Conservation (phyloP, 768 basidiomycete genomes). For the Boletus sp. region DNA sequence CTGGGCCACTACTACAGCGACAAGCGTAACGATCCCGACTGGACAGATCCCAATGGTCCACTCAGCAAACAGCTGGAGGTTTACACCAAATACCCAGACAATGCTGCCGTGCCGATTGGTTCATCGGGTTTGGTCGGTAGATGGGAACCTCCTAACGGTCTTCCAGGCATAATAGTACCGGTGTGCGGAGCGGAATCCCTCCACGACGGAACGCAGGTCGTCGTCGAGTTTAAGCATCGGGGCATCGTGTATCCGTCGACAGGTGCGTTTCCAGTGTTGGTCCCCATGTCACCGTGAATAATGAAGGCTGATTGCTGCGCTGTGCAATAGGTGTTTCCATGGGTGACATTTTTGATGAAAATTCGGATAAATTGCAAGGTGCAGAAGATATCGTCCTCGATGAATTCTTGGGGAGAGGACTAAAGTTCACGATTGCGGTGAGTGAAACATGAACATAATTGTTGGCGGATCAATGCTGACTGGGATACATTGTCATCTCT, state of each 20-base stretch:
- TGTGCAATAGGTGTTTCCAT: neutral
- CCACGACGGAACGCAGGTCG: no score
- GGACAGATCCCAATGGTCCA: no score
- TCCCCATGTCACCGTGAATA: no score
- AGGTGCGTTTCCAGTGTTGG: neutral
- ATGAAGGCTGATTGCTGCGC: no score
- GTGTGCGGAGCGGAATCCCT: neutral
- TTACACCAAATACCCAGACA: neutral
- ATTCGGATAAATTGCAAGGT: neutral
- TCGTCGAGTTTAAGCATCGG: conserved; percentile 5
- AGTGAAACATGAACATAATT: neutral
- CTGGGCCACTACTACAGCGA: neutral
- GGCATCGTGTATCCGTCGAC: neutral
- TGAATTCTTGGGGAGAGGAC: no score
- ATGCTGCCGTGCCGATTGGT: neutral
- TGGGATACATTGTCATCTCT: neutral
- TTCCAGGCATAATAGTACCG: neutral
- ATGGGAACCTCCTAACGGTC: neutral
- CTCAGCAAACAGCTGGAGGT: neutral
- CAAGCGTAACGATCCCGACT: no score
- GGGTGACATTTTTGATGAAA: neutral
- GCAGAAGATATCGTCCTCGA: neutral
- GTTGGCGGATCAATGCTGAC: neutral
- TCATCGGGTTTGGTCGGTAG: neutral
- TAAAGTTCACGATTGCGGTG: conserved; percentile 1